phyloP scores from a whole-genome alignment of 2,329 filamentous ascomycete species.

The Penicillium sp. region DNA sequence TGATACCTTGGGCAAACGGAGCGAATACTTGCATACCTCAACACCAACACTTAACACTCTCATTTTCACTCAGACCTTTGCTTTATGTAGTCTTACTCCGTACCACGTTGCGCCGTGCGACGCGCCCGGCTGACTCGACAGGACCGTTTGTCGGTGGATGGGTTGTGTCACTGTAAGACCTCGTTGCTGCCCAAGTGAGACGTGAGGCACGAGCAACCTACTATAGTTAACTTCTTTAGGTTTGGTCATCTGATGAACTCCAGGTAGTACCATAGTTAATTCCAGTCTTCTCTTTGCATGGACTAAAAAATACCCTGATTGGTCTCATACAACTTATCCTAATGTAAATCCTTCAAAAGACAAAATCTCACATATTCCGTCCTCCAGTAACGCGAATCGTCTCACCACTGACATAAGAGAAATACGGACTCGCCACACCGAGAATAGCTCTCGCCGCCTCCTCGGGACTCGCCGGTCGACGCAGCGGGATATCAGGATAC shows the following conservation, averaged over 20 bases:
- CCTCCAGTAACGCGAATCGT: conserved; percentile 83
- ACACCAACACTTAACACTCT: not conserved
- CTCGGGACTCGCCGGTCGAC: conserved; percentile 69
- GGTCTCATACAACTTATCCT: no score
- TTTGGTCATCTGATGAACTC: not conserved
- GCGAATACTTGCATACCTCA: conserved; percentile 7
- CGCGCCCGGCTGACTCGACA: not conserved
- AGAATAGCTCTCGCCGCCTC: conserved; percentile 76
- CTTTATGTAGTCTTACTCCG: not conserved
- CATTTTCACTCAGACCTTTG: not conserved
- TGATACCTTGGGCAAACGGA: conserved; percentile 15
- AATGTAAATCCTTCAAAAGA: not conserved
- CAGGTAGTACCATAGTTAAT: no score
- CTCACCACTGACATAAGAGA: conserved; percentile 81
- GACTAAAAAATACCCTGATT: no score
- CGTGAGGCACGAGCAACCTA: conserved; percentile 9
- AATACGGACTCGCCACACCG: conserved; percentile 74
- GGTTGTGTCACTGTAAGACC: conserved; percentile 7
- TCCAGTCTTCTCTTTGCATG: no score
- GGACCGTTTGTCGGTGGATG: conserved; percentile 6
- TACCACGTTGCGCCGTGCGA: conserved; percentile 16
- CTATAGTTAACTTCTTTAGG: no score
- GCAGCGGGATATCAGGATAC: conserved; percentile 69
- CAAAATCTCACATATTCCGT: conserved; percentile 51
- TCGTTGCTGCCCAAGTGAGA: conserved; percentile 18